Base-by-base conservation (phyloP, 73 alveolate species). In the Paramecium tetraurelia region DNA sequence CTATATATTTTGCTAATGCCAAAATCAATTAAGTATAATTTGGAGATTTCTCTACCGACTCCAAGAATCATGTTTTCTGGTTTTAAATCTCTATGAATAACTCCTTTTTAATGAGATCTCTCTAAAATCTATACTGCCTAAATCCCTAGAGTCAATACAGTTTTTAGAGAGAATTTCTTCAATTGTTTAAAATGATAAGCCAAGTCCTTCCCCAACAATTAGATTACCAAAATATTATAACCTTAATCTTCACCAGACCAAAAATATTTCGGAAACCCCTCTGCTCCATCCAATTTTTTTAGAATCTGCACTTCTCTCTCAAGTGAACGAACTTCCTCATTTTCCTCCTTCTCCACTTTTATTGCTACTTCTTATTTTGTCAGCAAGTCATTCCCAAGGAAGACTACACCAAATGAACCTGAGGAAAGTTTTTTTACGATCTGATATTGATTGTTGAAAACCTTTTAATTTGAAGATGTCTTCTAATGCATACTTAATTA, bases 331-430 rank as follows among this genome's bases (percentile, higher is more conserved):
- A 89, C 84, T 50, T 89, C 94, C 41, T 89, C 94, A 48, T 89
- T 89, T 38, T 89, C 94, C 57, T 89, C 94, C 29, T 89, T 89
- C 57, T 89, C 94, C 16, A 89, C 71, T 72, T 89, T 89, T 7
- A 89, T 89, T n/a, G 94, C 94, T 46, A 89, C 94, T n/a, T 70
- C 86, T 44, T 41, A 58, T 38, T 89, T 70, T 20, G 94, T 89
- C 38, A 58, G 12, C 12, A 44, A 44, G 75, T 89, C 94, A 46
- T 44, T 29, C 18, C 94, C 94, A 70, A 93, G 93, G 92, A 88
- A 96, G 33, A 97, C 98, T 14, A 96, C 97, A 21, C 99, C 99
- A 94, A 95, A 97, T 14, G 99, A 94, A 38, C 99, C 99, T 57
- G 96, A 96, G 7, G 99, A 98, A 12, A 97, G 95, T 77, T 95